phyloP scores from a whole-genome alignment of 176 grass and related monocot genomes.

The Ensete ventricosum region DNA sequence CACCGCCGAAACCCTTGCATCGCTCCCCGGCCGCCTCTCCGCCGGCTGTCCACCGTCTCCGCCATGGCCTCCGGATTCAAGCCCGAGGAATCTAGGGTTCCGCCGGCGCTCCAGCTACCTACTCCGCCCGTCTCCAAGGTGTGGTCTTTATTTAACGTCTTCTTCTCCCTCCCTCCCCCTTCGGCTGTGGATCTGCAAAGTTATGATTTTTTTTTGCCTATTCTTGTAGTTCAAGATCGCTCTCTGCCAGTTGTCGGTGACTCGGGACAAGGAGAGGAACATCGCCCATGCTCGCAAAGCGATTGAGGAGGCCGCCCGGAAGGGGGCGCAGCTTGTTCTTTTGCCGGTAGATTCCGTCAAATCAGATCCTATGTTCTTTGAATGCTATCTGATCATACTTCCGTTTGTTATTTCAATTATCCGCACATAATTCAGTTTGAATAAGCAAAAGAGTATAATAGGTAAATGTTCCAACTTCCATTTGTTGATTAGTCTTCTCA shows the following conservation, averaged over 20 bases:
- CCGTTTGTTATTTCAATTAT: background rate
- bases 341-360: slow-evolving; percentile 48
- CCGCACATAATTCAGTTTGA: too few relatives aligned
- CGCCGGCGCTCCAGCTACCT: slow-evolving; percentile 17
- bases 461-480: too few relatives aligned
- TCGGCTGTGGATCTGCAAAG: background rate
- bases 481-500: too few relatives aligned
- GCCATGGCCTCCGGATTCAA: slow-evolving; percentile 21
- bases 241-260: slow-evolving; percentile 80
- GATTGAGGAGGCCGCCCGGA: slow-evolving; percentile 55
- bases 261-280: slow-evolving; percentile 71
- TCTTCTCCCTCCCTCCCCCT: too few relatives aligned
- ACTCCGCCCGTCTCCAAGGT: slow-evolving; percentile 19
- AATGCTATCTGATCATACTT: background rate
- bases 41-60: background rate
- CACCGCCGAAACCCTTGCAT: background rate
- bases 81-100: slow-evolving; percentile 19
- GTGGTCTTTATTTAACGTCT: background rate
- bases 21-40: background rate
- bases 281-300: slow-evolving; percentile 62
- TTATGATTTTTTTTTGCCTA: background rate
- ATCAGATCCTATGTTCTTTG: background rate
- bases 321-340: slow-evolving; percentile 84
- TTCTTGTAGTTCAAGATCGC: slow-evolving; percentile 79
- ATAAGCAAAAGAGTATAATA: too few relatives aligned